Percentiles rank a stretch among this genome's conserved stretches.
phyloP scores from a whole-genome alignment of 1,139 yeast species.

The Sugiyamaella xylanicola region DNA sequence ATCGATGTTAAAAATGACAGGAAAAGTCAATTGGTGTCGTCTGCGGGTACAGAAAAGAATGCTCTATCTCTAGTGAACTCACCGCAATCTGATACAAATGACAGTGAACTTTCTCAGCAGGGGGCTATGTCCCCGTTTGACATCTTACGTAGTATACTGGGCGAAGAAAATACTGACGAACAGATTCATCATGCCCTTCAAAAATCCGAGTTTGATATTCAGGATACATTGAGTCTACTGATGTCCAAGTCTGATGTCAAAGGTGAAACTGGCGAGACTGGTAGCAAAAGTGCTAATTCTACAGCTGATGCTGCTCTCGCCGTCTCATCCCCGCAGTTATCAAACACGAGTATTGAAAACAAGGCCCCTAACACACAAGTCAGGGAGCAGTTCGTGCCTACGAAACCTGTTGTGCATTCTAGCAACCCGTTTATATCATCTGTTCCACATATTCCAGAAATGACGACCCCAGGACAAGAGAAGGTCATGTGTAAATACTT shows the following conservation, averaged over 20 bases:
- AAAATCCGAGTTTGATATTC: constrained; percentile 40
- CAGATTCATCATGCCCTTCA: constrained; percentile 40
- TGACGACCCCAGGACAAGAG: constrained; percentile 30
- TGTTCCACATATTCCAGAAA: neutral
- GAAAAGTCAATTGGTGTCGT: too few relatives aligned
- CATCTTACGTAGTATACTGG: constrained; percentile 38
- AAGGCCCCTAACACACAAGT: too few relatives aligned
- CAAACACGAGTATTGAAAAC: too few relatives aligned
- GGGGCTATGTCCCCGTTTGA: constrained; percentile 39
- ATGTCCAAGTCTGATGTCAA: constrained; percentile 21
- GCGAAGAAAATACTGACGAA: constrained; percentile 36
- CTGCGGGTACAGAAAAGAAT: too few relatives aligned
- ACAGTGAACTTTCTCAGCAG: constrained; percentile 19
- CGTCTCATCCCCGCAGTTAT: too few relatives aligned
- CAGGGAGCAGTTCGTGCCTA: neutral
- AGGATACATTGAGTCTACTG: constrained; percentile 35
- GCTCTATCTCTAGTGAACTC: too few relatives aligned
- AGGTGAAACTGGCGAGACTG: too few relatives aligned
- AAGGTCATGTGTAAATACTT: constrained; percentile 45
- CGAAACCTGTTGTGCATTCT: neutral
- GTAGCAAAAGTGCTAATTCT: constrained; percentile 8
- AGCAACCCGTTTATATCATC: neutral
- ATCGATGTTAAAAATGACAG: constrained; percentile 4
- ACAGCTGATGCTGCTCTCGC: constrained; percentile 5
- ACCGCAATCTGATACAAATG: too few relatives aligned